These are phyloP conservation scores for Isoetes taiwanensis DNA, from an alignment of 75 land plant genomes.

Conservation along the genomic window DNA sequence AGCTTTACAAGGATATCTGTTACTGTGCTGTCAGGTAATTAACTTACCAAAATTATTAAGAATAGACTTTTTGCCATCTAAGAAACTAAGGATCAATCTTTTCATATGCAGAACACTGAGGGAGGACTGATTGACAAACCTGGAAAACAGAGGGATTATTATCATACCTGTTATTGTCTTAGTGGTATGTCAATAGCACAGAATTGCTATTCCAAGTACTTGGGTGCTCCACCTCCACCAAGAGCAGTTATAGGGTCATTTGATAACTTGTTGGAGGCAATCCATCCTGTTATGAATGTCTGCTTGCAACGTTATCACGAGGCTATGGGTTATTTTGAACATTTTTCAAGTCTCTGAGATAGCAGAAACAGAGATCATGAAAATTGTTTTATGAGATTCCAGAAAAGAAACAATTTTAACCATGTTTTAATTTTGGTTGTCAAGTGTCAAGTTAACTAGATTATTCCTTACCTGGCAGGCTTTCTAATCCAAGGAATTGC, in stretches of 20 bases:
- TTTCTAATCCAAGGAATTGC: no score
- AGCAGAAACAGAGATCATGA: no score
- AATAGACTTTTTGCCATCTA: no score
- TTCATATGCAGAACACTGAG: conserved; percentile 25
- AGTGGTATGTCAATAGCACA: conserved; percentile 78
- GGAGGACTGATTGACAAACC: conserved; percentile 93
- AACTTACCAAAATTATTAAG: no score
- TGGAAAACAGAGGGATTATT: conserved; percentile 60
- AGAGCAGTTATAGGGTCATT: conserved; percentile 59
- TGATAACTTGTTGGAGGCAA: conserved; percentile 57
- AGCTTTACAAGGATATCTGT: conserved; percentile 74
- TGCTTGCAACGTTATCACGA: conserved; percentile 42
- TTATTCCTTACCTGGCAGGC: no score
- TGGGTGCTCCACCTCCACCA: conserved; percentile 41
- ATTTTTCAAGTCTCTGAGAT: no score
- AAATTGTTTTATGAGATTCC: no score
- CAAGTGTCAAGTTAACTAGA: no score
- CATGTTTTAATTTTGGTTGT: no score
- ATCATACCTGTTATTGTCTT: conserved; percentile 89
- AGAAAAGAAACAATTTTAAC: no score
- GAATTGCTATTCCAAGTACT: conserved; percentile 29
- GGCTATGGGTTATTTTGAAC: no score
- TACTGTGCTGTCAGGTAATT: conserved; percentile 78
- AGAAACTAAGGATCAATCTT: background rate
- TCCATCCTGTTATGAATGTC: conserved; percentile 77